phyloP scores from a whole-genome alignment of 192 early-diverging fungal genomes.

The Mortierella hygrophila region DNA sequence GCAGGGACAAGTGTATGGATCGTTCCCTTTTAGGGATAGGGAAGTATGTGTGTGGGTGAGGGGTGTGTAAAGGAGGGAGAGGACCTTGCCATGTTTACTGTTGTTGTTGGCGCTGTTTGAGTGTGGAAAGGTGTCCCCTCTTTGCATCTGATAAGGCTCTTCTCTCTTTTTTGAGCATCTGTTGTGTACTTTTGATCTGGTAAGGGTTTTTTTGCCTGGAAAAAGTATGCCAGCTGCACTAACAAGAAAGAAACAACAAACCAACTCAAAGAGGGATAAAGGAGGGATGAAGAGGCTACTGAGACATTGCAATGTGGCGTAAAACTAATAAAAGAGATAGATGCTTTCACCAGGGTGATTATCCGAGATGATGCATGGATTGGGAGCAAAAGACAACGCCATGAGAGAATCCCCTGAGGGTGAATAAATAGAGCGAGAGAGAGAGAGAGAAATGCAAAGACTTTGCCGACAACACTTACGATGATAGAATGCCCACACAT shows the following conservation, averaged over 20 bases:
- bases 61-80: neutral
- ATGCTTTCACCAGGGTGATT: neutral
- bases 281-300: neutral
- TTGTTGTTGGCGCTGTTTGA: too few relatives aligned
- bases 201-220: too few relatives aligned
- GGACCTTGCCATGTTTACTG: too few relatives aligned
- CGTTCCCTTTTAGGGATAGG: neutral
- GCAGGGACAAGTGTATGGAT: neutral
- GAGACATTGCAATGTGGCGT: constrained; percentile 10
- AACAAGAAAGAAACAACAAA: too few relatives aligned
- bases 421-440: neutral
- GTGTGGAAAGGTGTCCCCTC: too few relatives aligned
- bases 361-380: neutral
- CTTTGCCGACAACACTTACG: neutral
- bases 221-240: too few relatives aligned
- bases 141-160: too few relatives aligned
- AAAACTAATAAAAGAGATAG: neutral
- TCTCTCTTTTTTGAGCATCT: too few relatives aligned
- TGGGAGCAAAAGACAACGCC: neutral
- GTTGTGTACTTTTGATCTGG: too few relatives aligned
- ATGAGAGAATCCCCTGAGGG: neutral
- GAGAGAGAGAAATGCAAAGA: neutral
- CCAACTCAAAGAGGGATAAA: too few relatives aligned
- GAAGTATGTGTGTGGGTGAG: too few relatives aligned
- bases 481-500: neutral